These are phyloP conservation scores for Jamesozyma spencerorum DNA, from an alignment of 805 yeast species.

Conservation along the genomic window DNA sequence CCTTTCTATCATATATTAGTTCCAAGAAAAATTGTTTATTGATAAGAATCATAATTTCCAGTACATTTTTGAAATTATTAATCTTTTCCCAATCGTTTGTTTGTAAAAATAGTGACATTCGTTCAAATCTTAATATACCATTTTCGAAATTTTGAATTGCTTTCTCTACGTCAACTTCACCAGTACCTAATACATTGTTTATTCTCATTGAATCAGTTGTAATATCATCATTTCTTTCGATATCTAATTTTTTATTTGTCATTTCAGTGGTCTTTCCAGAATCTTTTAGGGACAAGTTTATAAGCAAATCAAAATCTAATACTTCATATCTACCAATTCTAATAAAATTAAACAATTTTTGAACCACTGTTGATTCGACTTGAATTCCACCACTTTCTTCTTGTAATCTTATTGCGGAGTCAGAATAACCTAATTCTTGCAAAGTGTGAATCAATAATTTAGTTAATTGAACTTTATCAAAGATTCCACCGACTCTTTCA, in stretches of 20 bases:
- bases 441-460: constrained; percentile 43
- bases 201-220: constrained; percentile 12
- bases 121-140: too few relatives aligned
- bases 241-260: neutral
- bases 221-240: neutral
- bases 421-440: constrained; percentile 39
- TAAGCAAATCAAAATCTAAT: constrained; percentile 22
- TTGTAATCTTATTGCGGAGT: constrained; percentile 34
- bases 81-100: neutral
- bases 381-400: constrained; percentile 34
- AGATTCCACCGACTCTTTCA: constrained; percentile 1
- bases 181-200: constrained; percentile 8
- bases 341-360: constrained; percentile 32
- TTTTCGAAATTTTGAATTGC: constrained; percentile 1
- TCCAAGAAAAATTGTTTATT: constrained; percentile 25
- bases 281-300: constrained; percentile 24
- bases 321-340: constrained; percentile 35
- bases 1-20: constrained; percentile 15
- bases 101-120: too few relatives aligned
- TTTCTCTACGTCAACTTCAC: constrained; percentile 3
- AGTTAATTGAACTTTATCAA: constrained; percentile 34
- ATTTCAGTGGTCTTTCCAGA: too few relatives aligned
- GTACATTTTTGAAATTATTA: constrained; percentile 7
- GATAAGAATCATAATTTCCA: constrained; percentile 21
- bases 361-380: constrained; percentile 37